Conservation (phyloP, 169 alveolate species). For the Cyclospora cayetanensis region DNA sequence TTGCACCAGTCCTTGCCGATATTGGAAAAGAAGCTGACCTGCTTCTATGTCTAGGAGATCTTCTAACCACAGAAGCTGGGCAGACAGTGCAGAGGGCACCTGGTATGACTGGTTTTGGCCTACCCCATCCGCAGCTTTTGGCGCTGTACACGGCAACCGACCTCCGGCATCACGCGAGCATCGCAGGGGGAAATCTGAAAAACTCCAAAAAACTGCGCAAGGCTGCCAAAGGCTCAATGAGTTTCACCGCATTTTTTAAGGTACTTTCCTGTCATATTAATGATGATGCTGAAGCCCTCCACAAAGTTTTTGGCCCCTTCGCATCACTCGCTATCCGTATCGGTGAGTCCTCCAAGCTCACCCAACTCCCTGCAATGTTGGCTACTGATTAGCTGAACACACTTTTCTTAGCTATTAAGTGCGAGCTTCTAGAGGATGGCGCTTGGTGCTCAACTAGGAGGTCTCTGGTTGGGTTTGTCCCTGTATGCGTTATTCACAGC, state of each 20-base stretch:
- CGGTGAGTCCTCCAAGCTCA: background rate
- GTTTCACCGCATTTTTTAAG: constrained; percentile 26
- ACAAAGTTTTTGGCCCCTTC: constrained; percentile 25
- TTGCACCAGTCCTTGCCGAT: background rate
- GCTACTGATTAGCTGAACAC: background rate
- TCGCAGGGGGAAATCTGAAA: constrained; percentile 38
- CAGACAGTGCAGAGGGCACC: background rate
- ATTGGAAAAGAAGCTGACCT: constrained; percentile 7
- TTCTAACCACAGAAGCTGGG: constrained; percentile 2
- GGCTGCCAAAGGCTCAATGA: background rate
- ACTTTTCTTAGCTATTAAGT: background rate
- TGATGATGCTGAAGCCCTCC: constrained; percentile 14
- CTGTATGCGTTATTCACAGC: background rate
- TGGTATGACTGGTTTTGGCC: background rate
- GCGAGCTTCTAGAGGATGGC: background rate
- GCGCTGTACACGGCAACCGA: constrained; percentile 38
- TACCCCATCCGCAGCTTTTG: constrained; percentile 37
- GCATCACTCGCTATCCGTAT: constrained; percentile 49
- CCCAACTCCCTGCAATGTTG: background rate
- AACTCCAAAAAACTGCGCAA: constrained; percentile 39
- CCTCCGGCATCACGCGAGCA: constrained; percentile 39
- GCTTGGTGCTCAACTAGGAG: background rate
- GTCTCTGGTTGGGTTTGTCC: background rate
- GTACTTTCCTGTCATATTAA: constrained; percentile 10
- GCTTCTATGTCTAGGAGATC: constrained; percentile 1